A percentile compares a stretch with the other conserved stretches of the same genome.
These are phyloP conservation scores for Melaleuca alternifolia DNA, from an alignment of 345 rosid genomes.

Conservation along the genomic window DNA sequence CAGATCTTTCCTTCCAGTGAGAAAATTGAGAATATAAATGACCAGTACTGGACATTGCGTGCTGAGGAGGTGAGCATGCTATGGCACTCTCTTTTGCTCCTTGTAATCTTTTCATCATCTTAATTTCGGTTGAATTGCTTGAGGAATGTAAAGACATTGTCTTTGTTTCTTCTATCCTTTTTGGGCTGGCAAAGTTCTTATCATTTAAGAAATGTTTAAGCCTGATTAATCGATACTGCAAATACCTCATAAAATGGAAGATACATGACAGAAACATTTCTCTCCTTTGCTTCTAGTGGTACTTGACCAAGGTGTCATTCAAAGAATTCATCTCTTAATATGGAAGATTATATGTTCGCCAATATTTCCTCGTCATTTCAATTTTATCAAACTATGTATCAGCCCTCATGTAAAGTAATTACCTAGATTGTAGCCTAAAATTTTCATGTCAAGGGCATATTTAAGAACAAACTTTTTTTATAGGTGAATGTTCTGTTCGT, in stretches of 20 bases:
- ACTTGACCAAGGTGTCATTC: not conserved
- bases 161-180: not conserved
- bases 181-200: not conserved
- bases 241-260: not conserved
- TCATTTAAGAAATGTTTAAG: not conserved
- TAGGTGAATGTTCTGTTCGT: not conserved
- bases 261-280: not conserved
- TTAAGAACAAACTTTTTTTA: not conserved
- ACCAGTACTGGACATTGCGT: conserved; percentile 95
- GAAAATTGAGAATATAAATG: conserved; percentile 94
- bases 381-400: not conserved
- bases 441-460: not conserved
- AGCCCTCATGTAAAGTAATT: not conserved
- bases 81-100: not conserved
- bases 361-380: not conserved
- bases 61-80: conserved; percentile 76
- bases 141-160: not conserved
- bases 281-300: not conserved
- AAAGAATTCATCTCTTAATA: not conserved
- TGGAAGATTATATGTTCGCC: not conserved
- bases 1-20: conserved; percentile 83
- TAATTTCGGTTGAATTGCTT: not conserved
- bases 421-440: not conserved
- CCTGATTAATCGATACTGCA: not conserved
- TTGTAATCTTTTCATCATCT: not conserved